These are phyloP conservation scores for Vitis vinifera DNA, from an alignment of 164 flowering plant genomes.

Conservation along the genomic window ASM3070453v1 NC_081806.1:1940001-1940500, in stretches of 20 bases:
- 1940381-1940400: slow-evolving; percentile 99
- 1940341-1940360: slow-evolving; percentile 99
- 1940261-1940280: slow-evolving; percentile 24
- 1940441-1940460: slow-evolving; percentile 68
- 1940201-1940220: too few relatives aligned
- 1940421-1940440: slow-evolving; percentile 89
- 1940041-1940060: slow-evolving; percentile 35
- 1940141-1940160: too few relatives aligned
- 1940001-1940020: slow-evolving; percentile 98
- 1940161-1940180: too few relatives aligned
- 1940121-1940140: too few relatives aligned
- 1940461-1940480: slow-evolving; percentile 69
- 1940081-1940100: too few relatives aligned
- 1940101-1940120: too few relatives aligned
- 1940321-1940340: slow-evolving; percentile 98
- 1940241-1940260: neutral
- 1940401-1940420: slow-evolving; percentile 94
- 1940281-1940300: slow-evolving; percentile 91
- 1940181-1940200: too few relatives aligned
- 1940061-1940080: neutral
- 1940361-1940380: slow-evolving; percentile 98
- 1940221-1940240: neutral
- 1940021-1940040: slow-evolving; percentile 96
- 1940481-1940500: slow-evolving; percentile 77
- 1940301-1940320: slow-evolving; percentile 95